Evolutionary conservation across 1,139 yeast genomes (phyloP).

Genomic region (Debaryomyces fabryi): DNA sequence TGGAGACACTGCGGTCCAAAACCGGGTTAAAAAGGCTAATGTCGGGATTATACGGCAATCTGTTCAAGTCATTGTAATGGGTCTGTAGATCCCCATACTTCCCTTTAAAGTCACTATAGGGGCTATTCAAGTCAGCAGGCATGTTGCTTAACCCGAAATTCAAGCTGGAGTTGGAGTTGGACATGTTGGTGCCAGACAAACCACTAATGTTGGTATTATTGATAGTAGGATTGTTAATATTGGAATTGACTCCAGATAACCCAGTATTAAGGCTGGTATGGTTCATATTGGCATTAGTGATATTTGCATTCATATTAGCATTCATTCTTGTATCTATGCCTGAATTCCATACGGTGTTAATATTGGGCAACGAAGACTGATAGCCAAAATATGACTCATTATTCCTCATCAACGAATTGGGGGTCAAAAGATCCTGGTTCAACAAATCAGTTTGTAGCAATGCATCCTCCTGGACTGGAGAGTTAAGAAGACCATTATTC

Average conservation of each 20-base stretch:
- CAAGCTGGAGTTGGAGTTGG: conserved; percentile 3
- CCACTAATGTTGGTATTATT: background rate
- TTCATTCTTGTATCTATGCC: conserved; percentile 1
- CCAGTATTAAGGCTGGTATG: background rate
- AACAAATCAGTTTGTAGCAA: conserved; percentile 1
- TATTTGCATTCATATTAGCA: background rate
- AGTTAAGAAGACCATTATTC: conserved; percentile 4
- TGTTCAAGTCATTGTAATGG: background rate
- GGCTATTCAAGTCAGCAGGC: background rate
- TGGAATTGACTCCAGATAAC: background rate
- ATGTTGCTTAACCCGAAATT: conserved; percentile 2
- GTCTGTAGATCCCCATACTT: background rate
- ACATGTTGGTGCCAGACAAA: conserved; percentile 1
- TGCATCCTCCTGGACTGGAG: conserved; percentile 7
- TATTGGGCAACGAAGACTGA: conserved; percentile 17
- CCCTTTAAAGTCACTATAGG: background rate
- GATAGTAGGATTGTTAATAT: background rate
- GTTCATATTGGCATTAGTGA: background rate
- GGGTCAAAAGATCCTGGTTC: conserved; percentile 5
- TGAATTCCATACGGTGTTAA: conserved; percentile 3
- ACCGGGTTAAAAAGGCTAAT: conserved; percentile 2
- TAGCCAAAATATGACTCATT: conserved; percentile 17
- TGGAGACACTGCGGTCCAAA: background rate
- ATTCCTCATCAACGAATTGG: conserved; percentile 3
- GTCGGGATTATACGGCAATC: conserved; percentile 1